Percentiles rank a stretch among this genome's conserved stretches.
These are phyloP conservation scores for Phanerochaete sordida DNA, from an alignment of 768 basidiomycete species.

Conservation along the genomic window DNA sequence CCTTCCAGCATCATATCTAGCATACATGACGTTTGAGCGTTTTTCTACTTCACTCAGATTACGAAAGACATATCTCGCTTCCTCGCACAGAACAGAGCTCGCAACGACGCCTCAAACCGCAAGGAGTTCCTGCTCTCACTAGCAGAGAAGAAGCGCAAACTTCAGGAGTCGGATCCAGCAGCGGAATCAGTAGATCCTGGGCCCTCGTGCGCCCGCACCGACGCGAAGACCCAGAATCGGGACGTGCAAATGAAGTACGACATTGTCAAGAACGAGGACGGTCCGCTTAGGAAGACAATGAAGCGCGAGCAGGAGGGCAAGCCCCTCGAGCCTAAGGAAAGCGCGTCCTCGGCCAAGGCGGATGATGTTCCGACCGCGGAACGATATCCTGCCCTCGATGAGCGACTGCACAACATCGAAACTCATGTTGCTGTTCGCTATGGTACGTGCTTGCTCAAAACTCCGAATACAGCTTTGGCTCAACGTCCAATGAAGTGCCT, in stretches of 20 bases:
- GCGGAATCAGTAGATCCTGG: slow-evolving; percentile 15
- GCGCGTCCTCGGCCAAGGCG: slow-evolving; percentile 6
- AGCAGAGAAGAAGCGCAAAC: slow-evolving; percentile 48
- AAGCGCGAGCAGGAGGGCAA: slow-evolving; percentile 22
- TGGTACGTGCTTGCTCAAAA: slow-evolving; percentile 38
- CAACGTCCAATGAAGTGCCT: slow-evolving; percentile 46
- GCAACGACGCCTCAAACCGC: slow-evolving; percentile 75
- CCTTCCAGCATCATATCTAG: neutral
- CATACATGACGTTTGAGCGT: slow-evolving; percentile 22
- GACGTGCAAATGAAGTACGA: slow-evolving; percentile 85
- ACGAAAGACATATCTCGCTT: slow-evolving; percentile 71
- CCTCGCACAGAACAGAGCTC: slow-evolving; percentile 64
- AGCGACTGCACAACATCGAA: slow-evolving; percentile 65
- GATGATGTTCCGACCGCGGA: slow-evolving; percentile 33
- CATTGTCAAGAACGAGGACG: slow-evolving; percentile 81
- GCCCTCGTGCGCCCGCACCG: slow-evolving; percentile 67
- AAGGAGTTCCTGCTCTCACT: slow-evolving; percentile 66
- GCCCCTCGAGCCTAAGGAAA: neutral
- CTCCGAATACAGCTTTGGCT: neutral
- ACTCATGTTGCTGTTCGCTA: slow-evolving; percentile 71
- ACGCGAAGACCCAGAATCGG: slow-evolving; percentile 67
- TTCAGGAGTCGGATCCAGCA: slow-evolving; percentile 28
- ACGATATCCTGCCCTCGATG: slow-evolving; percentile 57
- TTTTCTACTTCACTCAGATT: slow-evolving; percentile 43
- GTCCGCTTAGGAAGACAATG: slow-evolving; percentile 63